Conservation (phyloP, 345 rosid genomes). For the Schrenkiella parvula region DNA sequence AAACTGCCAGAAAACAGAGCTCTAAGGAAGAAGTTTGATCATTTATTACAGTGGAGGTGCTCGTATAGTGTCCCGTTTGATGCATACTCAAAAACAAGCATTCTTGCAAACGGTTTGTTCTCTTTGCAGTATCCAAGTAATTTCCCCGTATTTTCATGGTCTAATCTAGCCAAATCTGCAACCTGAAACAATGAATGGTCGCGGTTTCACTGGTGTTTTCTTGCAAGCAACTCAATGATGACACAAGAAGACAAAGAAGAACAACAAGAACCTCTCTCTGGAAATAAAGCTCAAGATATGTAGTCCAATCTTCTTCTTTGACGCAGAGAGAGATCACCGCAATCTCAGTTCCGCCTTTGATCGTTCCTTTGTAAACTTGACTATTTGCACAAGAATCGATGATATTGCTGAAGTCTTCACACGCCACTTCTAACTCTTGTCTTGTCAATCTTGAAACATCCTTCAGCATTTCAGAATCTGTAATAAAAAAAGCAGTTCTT, state of each 20-base stretch:
- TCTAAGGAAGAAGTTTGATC: conserved; percentile 18
- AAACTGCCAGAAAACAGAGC: not conserved
- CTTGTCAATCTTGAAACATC: conserved; percentile 71
- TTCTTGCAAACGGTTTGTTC: conserved; percentile 74
- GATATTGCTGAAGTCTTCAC: conserved; percentile 99
- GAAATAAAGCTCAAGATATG: conserved; percentile 81
- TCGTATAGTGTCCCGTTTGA: conserved; percentile 94
- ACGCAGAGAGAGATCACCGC: conserved; percentile 82
- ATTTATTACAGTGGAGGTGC: conserved; percentile 86
- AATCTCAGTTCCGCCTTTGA: conserved; percentile 81
- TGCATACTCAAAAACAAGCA: conserved; percentile 95
- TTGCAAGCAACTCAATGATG: not conserved
- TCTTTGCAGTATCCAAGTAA: conserved; percentile 90
- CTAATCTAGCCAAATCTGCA: conserved; percentile 85
- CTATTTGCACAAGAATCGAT: conserved; percentile 85
- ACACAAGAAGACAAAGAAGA: conserved; percentile 25
- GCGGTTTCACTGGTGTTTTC: not conserved
- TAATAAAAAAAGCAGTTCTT: not conserved
- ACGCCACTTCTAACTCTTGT: conserved; percentile 95
- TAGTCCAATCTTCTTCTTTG: conserved; percentile 90
- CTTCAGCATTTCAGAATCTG: conserved; percentile 87
- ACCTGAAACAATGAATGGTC: conserved; percentile 52
- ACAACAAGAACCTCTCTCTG: conserved; percentile 69
- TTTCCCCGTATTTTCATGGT: conserved; percentile 75
- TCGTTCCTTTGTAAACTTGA: conserved; percentile 83